Base-by-base conservation (phyloP, 257 asterid species). In the Solanum medicagineum region DNA sequence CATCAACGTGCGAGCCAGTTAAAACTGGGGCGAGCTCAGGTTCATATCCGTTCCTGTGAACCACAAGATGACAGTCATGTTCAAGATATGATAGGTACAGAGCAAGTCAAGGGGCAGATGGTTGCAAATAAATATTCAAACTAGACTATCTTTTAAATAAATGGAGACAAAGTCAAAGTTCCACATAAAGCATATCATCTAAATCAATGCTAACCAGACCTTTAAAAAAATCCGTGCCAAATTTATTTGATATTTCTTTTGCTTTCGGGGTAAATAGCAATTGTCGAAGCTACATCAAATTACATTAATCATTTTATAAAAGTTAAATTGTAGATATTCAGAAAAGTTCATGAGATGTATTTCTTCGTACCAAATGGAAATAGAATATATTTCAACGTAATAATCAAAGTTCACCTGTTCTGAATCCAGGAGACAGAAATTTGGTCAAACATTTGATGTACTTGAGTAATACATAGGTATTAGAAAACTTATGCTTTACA, bases 1-100 rank as follows among this genome's bases (percentile, higher is more conserved):
- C 99, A 85, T 96, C 98, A 84, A 90, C 89, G 88, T 95, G 99
- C 79, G 99, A 95, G 6, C 99, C 99, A 19, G 98, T 94, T 44
- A 93, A 88, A 85, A 96, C 97, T 7, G 98, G 91, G 81, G 97
- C 88, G 19, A 94, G 91, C 89, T 95, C 95, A 47, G 95, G 92
- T 86, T 92, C 96, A 26, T 90, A 88, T 42, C 98, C 99, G 56
- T 86, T 90, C 98, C 98, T 94, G 90, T 14, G 83, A 49, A 26
- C 83, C 47, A 77, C 17, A 16, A 77, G 59, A 26, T 51, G 65
- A 51, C 26, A 26, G 65, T 26, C 83, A 77, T 51, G 10, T 51
- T 26, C 26, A 26, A 49, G 65, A 51, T 26, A 51, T 77, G 5
- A 77, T 16, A 77, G 83, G 26, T 17, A 51, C 0, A 10, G 49